These are phyloP conservation scores for Coemansia sp. DNA, from an alignment of 192 early-diverging fungal genomes.

Conservation along the genomic window DNA sequence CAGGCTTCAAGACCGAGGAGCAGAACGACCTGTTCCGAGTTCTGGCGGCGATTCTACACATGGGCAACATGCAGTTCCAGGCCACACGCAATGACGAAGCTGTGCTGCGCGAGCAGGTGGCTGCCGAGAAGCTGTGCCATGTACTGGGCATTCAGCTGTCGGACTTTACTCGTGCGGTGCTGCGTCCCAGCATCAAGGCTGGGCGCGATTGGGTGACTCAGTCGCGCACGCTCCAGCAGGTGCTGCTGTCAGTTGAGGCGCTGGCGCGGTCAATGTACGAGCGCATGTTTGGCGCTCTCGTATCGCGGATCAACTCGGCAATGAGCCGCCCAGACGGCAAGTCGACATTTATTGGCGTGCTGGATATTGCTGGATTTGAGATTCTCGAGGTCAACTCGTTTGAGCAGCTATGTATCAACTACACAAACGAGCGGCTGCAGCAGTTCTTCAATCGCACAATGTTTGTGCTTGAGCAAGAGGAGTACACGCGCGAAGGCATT, in stretches of 20 bases:
- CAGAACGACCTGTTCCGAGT: constrained; percentile 80
- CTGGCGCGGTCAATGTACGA: constrained; percentile 91
- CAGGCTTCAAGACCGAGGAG: constrained; percentile 75
- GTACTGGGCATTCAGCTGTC: constrained; percentile 85
- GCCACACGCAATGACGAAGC: constrained; percentile 86
- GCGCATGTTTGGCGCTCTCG: constrained; percentile 90
- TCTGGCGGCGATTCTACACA: constrained; percentile 84
- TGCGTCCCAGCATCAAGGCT: constrained; percentile 90
- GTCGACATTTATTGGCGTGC: constrained; percentile 88
- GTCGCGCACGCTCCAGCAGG: constrained; percentile 82
- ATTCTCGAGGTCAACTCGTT: constrained; percentile 98
- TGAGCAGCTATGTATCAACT: constrained; percentile 99
- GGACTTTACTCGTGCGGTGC: constrained; percentile 82
- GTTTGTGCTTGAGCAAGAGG: constrained; percentile 98
- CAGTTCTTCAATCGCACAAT: constrained; percentile 99
- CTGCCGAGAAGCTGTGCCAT: constrained; percentile 88
- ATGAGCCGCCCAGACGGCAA: constrained; percentile 65
- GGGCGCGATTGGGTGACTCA: constrained; percentile 96
- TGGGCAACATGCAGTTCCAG: constrained; percentile 88
- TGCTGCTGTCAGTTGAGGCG: constrained; percentile 86
- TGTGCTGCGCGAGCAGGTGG: constrained; percentile 70
- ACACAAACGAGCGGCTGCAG: constrained; percentile 97
- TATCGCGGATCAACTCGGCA: constrained; percentile 84
- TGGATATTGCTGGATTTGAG: constrained; percentile 99
- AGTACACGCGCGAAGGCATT: constrained; percentile 94